Base-by-base conservation (phyloP, 176 grass and related monocot species). In the Carex myosuroides region DNA sequence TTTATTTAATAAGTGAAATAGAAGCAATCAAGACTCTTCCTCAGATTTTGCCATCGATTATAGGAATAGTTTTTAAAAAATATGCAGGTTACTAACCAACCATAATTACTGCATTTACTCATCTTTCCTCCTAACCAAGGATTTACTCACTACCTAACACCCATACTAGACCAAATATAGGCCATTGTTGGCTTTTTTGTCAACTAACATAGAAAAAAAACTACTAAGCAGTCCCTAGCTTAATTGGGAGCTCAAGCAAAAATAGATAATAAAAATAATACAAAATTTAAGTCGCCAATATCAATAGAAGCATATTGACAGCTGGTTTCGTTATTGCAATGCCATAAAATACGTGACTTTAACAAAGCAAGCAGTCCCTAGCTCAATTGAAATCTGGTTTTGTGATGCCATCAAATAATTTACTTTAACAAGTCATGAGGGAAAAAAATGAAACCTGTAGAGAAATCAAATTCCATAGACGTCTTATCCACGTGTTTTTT, bases 381-480 rank as follows among this genome's bases (percentile, higher is more conserved):
- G 46, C 46, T 48, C 9, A 48, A 48, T 48, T 57, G 73, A 14
- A 55, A 55, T 29, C 13, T 78, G 26, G 14, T 78, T 13, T 21
- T 54, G 46, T 12, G 52, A 77, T 77, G 48, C 3, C 48, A 56
- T 54, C 29, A 77, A 74, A 14, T 70, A 56, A 21, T 77, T 55
- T 55, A 77, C 13, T 56, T 32, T 13, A 78, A 77, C 39, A 56
- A 32, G 13, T 9, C 52, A 57, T 32, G 26, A 56, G 13, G 18
- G 17, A 0, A n/a, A 56, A 72, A 18, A 33, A 64, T 70, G 79
- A 48, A 84, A 98, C 92, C 95, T 16, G 92, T 91, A 1, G 95
- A 91, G 91, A 98, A 98, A 57, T 98, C 95, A 22, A 94, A 94
- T 16, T 62, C 83, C 85, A 98, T 79, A 3, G 95, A 98, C 8